These are phyloP conservation scores for Yarrowia sp. DNA, from an alignment of 805 yeast genomes.

Conservation along the genomic window DNA sequence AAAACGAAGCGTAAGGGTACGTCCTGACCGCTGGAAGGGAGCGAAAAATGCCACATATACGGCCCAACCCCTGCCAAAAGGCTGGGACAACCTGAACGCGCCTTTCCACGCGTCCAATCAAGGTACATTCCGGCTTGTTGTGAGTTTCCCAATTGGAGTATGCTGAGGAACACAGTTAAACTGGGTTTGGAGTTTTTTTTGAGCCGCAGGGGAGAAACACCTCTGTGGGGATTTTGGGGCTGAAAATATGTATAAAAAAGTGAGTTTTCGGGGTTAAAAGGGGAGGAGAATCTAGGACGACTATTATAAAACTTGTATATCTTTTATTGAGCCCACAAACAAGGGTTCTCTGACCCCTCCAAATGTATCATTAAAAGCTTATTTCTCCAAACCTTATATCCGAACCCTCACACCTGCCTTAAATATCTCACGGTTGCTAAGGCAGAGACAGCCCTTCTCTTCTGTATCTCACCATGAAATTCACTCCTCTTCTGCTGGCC, in stretches of 20 bases:
- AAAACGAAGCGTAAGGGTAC: background rate
- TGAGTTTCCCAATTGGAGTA: conserved; percentile 1
- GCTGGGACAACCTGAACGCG: background rate
- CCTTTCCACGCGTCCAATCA: background rate
- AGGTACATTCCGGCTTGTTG: conserved; percentile 6
- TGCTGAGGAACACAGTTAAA: background rate
- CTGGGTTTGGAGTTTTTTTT: background rate
- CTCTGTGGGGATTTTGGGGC: background rate
- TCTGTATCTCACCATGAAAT: background rate
- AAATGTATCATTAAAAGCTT: too few species aligned
- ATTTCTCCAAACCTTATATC: too few species aligned
- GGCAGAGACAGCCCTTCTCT: too few species aligned
- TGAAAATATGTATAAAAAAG: too few species aligned
- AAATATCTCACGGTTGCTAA: conserved; percentile 18
- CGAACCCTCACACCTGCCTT: background rate
- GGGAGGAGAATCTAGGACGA: too few species aligned
- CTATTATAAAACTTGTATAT: too few species aligned
- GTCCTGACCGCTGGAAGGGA: too few species aligned
- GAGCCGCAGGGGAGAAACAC: background rate
- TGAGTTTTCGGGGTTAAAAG: too few species aligned
- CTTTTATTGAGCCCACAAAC: too few species aligned
- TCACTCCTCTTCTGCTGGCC: background rate
- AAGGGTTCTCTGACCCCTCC: too few species aligned
- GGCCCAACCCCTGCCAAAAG: too few species aligned
- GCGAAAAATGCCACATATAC: too few species aligned